These are phyloP conservation scores for Cyanodermella asteris DNA, from an alignment of 2,329 filamentous ascomycete genomes.

Conservation along the genomic window DNA sequence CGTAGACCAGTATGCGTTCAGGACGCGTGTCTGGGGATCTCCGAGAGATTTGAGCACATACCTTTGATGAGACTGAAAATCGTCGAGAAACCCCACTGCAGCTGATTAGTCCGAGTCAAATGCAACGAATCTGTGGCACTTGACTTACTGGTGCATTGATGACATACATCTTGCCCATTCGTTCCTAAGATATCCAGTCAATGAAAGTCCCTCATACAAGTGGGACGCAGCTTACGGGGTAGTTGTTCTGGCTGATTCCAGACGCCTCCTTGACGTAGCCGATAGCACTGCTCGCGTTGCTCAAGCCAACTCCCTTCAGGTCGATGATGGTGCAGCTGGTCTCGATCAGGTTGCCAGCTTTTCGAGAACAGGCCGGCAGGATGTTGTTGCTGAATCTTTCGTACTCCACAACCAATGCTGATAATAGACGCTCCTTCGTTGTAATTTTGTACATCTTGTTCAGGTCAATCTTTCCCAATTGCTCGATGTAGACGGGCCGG, in stretches of 20 bases:
- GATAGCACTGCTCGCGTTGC: conserved; percentile 65
- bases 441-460: conserved; percentile 83
- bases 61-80: conserved; percentile 75
- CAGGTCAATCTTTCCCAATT: conserved; percentile 82
- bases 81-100: conserved; percentile 77
- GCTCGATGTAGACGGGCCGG: conserved; percentile 90
- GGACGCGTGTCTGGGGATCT: no score
- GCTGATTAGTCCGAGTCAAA: no score
- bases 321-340: conserved; percentile 98
- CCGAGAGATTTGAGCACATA: no score
- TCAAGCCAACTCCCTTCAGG: conserved; percentile 76
- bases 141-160: conserved; percentile 99
- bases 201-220: no score
- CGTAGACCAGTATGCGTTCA: no score
- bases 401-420: conserved; percentile 93
- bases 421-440: conserved; percentile 75
- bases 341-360: conserved; percentile 72
- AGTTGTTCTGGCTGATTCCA: conserved; percentile 92
- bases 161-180: conserved; percentile 82
- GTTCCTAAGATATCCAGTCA: no score
- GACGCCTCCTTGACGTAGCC: conserved; percentile 70
- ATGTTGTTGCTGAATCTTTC: conserved; percentile 87
- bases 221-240: no score
- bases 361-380: conserved; percentile 85
- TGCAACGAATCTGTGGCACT: no score